These are phyloP conservation scores for Aspergillus nidulans DNA, from an alignment of 495 filamentous ascomycete species.

Conservation along the genomic window DNA sequence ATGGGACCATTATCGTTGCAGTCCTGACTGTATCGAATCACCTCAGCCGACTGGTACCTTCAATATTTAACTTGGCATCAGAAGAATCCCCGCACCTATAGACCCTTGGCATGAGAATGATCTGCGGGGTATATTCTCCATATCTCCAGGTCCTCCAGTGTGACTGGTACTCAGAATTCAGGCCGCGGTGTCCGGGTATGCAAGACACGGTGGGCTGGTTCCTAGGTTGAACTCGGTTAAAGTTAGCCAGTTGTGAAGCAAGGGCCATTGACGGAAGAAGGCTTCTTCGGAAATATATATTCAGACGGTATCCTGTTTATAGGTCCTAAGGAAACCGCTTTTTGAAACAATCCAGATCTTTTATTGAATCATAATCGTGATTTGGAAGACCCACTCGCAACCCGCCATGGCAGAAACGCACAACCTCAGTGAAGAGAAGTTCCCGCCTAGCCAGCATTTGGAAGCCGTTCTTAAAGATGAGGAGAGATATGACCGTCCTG, in stretches of 20 bases:
- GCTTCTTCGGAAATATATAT: slow-evolving; percentile 3
- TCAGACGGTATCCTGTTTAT: not conserved
- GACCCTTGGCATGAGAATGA: slow-evolving; percentile 11
- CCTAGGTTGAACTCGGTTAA: slow-evolving; percentile 9
- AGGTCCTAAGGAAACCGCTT: not conserved
- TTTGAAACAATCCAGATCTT: no score
- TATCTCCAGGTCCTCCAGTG: not conserved
- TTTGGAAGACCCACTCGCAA: not conserved
- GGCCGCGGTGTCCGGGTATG: slow-evolving; percentile 9
- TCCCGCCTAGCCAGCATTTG: slow-evolving; percentile 2
- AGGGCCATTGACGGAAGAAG: not conserved
- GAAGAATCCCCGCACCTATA: not conserved
- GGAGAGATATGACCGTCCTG: not conserved
- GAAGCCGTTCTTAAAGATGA: slow-evolving; percentile 11
- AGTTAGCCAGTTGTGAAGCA: not conserved
- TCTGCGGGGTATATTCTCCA: slow-evolving; percentile 12
- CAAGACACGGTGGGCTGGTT: not conserved
- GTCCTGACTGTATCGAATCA: not conserved
- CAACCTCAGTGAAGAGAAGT: not conserved
- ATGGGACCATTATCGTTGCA: no score
- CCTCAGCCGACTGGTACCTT: not conserved
- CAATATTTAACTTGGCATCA: not conserved
- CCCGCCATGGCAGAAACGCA: slow-evolving; percentile 3
- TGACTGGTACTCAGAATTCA: not conserved
- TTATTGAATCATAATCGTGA: not conserved